These are phyloP conservation scores for Camptophora hylomeconis DNA, from an alignment of 2,329 filamentous ascomycete species.

Conservation along the genomic window DNA sequence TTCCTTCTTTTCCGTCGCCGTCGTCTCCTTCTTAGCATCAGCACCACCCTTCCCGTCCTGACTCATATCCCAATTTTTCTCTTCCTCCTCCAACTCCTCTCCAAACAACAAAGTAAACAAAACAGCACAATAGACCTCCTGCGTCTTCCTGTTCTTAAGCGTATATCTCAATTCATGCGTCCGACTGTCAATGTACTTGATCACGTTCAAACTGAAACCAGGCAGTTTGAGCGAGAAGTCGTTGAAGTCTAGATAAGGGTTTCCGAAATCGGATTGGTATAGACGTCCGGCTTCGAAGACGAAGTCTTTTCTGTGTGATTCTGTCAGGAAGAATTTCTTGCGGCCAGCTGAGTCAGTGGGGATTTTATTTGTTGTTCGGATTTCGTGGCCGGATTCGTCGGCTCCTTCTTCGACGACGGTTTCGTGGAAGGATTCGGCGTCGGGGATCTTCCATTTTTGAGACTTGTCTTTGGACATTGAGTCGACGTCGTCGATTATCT, in stretches of 20 bases:
- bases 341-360: constrained; percentile 41
- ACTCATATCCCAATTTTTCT: constrained; percentile 8
- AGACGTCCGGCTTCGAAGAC: constrained; percentile 48
- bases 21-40: constrained; percentile 1
- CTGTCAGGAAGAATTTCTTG: constrained; percentile 48
- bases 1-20: background rate
- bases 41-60: constrained; percentile 2
- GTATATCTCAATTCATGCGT: constrained; percentile 85
- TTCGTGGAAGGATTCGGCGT: constrained; percentile 30
- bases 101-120: constrained; percentile 58
- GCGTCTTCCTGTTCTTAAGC: constrained; percentile 64
- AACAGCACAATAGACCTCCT: constrained; percentile 66
- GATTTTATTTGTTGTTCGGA: constrained; percentile 35
- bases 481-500: constrained; percentile 11
- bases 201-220: constrained; percentile 24
- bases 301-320: constrained; percentile 42
- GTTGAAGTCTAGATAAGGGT: constrained; percentile 82
- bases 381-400: constrained; percentile 40
- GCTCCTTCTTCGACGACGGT: constrained; percentile 54
- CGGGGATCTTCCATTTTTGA: constrained; percentile 14
- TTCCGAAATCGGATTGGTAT: constrained; percentile 67
- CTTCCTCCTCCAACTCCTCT: constrained; percentile 15
- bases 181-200: constrained; percentile 42
- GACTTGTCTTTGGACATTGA: constrained; percentile 7
- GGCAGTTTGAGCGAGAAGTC: constrained; percentile 28